Evolutionary conservation across 2,329 filamentous ascomycete species (phyloP), one percentile per base, ranked within the genome.

Genomic region (Apiospora sp.): DNA sequence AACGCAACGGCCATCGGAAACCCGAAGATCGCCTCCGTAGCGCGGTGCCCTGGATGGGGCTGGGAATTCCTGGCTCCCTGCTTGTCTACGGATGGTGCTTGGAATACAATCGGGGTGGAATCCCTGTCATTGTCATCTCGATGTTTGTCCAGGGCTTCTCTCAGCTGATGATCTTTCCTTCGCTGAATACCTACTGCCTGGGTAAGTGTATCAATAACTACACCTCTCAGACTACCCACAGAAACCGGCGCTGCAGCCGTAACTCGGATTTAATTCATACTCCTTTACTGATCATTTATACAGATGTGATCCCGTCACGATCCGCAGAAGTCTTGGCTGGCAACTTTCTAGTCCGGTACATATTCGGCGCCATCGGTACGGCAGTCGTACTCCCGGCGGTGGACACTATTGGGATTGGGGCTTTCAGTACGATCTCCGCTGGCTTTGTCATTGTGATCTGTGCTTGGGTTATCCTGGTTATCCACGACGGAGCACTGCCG

Each of bases 1-100:
- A 89, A 73, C 87, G 88, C 7, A 79, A 84, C 12, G 90, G 90
- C 1, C 78, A 86, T 8, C 90, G 92, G 1, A 83, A 94, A 0
- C 88, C 92, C 0, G 91, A 94, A 78, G 92, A 94, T 78, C 85
- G 93, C 0, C 85, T 94, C 3, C 87, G 90, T 41, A 88, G 87
- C 2, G 87, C 86, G 34, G 77, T 92, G 0, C 81, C 86, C 0
- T 91, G 90, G 75, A 82, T 92, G 71, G 88, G 88, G 0, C 76
- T 87, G 22, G 81, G 89, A 0, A 88, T 92, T 16, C 91, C 92
- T 0, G 85, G 83, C 0, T 91, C 89, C 74, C 91, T 94, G 82
- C 82, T 95, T 8, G 79, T 94, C 2, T 94, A 92, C 72, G 91
- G 90, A 1, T 92, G 91, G 89, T 86, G 84, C 2, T 84, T 91